Evolutionary conservation across 257 asterid species (phyloP).

Genomic region (Gardenia jasminoides): DNA sequence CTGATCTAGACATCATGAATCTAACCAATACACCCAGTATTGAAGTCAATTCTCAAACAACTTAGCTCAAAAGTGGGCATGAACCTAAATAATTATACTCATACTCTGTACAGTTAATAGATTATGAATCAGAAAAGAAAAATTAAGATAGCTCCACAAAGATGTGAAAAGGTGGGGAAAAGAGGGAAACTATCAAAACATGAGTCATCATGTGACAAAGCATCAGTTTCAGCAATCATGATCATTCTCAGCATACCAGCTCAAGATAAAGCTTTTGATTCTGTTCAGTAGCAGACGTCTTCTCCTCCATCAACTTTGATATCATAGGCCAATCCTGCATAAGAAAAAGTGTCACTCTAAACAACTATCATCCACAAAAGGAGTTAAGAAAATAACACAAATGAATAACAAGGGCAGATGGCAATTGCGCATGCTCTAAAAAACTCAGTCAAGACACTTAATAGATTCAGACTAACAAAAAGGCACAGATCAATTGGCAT

Average conservation of each 20-base stretch:
- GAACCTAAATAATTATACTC: background rate
- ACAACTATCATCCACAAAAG: background rate
- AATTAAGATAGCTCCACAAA: background rate
- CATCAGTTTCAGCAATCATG: background rate
- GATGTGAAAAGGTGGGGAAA: background rate
- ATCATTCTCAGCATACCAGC: constrained; percentile 50
- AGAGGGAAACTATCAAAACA: background rate
- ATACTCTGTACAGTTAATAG: background rate
- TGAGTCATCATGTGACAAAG: background rate
- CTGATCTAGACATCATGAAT: background rate
- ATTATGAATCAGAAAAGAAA: background rate
- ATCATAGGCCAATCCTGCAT: constrained; percentile 48
- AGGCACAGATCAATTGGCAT: background rate
- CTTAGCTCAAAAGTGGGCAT: background rate
- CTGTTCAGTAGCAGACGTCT: constrained; percentile 49
- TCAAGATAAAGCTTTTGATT: constrained; percentile 61
- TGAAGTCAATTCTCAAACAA: background rate
- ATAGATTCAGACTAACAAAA: background rate
- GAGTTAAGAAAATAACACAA: background rate
- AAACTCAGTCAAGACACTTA: background rate
- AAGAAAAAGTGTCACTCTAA: constrained; percentile 1
- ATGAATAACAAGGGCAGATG: background rate
- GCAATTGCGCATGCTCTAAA: background rate
- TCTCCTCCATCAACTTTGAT: constrained; percentile 68
- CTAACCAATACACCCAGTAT: background rate